Evolutionary conservation across 768 basidiomycete genomes (phyloP), one percentile per base, ranked within the genome.

Genomic region (Paxillus rubicundulus): DNA sequence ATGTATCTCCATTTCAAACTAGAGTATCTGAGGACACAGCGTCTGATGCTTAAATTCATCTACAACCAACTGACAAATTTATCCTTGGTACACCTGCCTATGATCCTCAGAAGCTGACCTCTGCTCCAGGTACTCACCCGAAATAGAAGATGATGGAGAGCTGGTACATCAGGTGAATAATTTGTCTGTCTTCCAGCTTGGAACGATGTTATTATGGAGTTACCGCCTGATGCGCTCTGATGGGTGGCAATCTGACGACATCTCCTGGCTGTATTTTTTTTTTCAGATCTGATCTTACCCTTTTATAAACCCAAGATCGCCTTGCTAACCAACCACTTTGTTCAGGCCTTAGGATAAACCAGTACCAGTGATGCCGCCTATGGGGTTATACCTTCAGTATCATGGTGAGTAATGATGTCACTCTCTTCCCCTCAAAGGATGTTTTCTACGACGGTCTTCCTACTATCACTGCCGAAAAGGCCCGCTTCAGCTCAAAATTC

Each of bases 401-500:
- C 30, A 76, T 43, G 73, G 76, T 74, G 45, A 52, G 37, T 33
- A 33, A 33, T 33, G 4, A 49, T 48, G 48, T 30, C 36, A 46
- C 36, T 14, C 34, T 42, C 49, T 66, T 53, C 55, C 38, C 17
- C 9, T n/a, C 4, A 24, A 2, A 83, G 85, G 86, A 88, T 89
- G 86, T 69, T 80, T 45, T 77, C 83, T 84, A 88, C 87, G 86
- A 89, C 86, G 87, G 87, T 88, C 87, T 89, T 87, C 87, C 87
- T 87, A 89, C 56, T 53, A 73, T 33, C 57, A 54, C 69, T 88
- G 86, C 84, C 87, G 86, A 89, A 89, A 87, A 65, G 81, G 86
- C 86, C 87, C 85, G 87, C 84, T 82, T 86, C 82, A 89, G 86
- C 87, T 89, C 86, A 87, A 78, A 67, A 49, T 47, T 70, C 80